A percentile compares a stretch with the other conserved stretches of the same genome.
Evolutionary conservation across 2,329 filamentous ascomycete genomes (phyloP).

Genomic region (Diaporthe vaccinii): DNA sequence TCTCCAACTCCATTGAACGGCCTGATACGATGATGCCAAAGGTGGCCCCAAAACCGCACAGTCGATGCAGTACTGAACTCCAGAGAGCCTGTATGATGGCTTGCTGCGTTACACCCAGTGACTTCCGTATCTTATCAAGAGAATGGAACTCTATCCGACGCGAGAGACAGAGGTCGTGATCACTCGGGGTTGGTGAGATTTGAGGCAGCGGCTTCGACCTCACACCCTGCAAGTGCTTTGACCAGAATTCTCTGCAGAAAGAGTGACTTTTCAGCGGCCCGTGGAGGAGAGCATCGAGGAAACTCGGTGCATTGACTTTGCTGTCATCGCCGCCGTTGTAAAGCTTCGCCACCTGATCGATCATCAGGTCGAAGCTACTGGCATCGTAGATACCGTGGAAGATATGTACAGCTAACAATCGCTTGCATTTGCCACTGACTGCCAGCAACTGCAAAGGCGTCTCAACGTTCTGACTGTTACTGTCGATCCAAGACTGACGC

Average conservation of each 20-base stretch:
- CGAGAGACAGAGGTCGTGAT: conserved; percentile 43
- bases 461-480: conserved; percentile 63
- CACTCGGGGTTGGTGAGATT: conserved; percentile 37
- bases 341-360: conserved; percentile 65
- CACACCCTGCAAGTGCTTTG: conserved; percentile 61
- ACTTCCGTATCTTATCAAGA: conserved; percentile 67
- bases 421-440: conserved; percentile 47
- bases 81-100: conserved; percentile 83
- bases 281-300: conserved; percentile 75
- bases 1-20: conserved; percentile 76
- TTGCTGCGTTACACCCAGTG: conserved; percentile 81
- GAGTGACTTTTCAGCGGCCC: conserved; percentile 73
- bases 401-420: conserved; percentile 73
- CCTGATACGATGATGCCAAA: conserved; percentile 86
- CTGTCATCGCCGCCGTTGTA: conserved; percentile 43
- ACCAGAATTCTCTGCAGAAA: conserved; percentile 74
- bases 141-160: conserved; percentile 53
- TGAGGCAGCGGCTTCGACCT: conserved; percentile 43
- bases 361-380: conserved; percentile 78
- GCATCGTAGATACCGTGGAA: conserved; percentile 94
- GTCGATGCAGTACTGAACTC: conserved; percentile 71
- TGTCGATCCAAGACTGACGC: conserved; percentile 65
- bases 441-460: conserved; percentile 67
- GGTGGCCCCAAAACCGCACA: conserved; percentile 62
- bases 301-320: conserved; percentile 61